These are phyloP conservation scores for Apiotrichum gamsii DNA, from an alignment of 1,284 basidiomycete genomes.

Conservation along the genomic window DNA sequence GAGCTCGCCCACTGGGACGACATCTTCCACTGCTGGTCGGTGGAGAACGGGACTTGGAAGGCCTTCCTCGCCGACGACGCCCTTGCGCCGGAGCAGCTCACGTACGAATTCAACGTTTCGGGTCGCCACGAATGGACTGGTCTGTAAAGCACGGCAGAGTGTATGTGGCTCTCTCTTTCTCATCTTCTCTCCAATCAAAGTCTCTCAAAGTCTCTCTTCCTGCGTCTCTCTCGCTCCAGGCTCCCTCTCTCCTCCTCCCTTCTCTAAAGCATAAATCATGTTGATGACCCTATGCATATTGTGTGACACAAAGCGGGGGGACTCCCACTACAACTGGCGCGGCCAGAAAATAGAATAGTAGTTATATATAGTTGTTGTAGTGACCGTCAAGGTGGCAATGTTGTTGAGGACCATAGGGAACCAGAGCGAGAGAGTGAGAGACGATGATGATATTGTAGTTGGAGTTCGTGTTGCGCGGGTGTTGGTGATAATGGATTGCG, in stretches of 20 bases:
- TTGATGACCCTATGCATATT: neutral
- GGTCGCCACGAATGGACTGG: neutral
- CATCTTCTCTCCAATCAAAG: too few species aligned
- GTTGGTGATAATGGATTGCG: too few species aligned
- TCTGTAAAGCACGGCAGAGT: neutral
- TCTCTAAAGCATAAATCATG: neutral
- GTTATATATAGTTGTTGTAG: too few species aligned
- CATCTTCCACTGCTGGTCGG: neutral
- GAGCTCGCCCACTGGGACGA: constrained; percentile 9
- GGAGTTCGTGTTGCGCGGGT: too few species aligned
- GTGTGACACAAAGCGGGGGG: too few species aligned
- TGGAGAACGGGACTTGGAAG: constrained; percentile 2
- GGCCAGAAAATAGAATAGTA: too few species aligned
- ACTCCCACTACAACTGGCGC: neutral
- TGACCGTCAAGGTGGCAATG: neutral
- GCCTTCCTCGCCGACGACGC: neutral
- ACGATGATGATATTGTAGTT: too few species aligned
- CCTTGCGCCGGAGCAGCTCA: neutral
- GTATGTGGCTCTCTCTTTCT: too few species aligned
- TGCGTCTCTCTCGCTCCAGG: too few species aligned
- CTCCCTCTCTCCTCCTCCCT: too few species aligned
- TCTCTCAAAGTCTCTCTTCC: neutral
- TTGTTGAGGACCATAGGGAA: too few species aligned
- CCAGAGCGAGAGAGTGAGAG: too few species aligned
- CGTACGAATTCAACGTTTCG: neutral